Percentiles rank a stretch among this genome's conserved stretches.
Conservation (phyloP, 768 basidiomycete species). For the Cubamyces sp. region DNA sequence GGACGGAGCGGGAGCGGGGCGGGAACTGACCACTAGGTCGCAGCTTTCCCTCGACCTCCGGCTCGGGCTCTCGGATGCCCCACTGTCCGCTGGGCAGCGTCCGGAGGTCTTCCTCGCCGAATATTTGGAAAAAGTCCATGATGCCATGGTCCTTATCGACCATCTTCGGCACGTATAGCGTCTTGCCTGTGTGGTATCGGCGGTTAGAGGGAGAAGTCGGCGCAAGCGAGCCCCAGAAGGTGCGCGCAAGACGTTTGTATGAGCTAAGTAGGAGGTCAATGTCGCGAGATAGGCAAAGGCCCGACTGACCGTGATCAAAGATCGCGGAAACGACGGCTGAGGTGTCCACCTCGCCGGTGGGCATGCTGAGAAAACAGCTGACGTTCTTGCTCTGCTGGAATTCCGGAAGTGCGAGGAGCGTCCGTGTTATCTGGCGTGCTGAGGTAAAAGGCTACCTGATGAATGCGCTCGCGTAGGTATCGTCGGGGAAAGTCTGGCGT, state of each 20-base stretch:
- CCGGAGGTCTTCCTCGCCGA: constrained; percentile 59
- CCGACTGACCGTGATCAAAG: constrained; percentile 53
- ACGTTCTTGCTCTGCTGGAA: constrained; percentile 54
- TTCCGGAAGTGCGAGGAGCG: constrained; percentile 52
- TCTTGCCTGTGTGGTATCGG: constrained; percentile 55
- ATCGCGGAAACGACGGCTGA: constrained; percentile 52
- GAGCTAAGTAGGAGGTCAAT: not conserved
- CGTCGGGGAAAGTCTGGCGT: constrained; percentile 18
- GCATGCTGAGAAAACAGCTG: constrained; percentile 85
- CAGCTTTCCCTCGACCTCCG: constrained; percentile 44
- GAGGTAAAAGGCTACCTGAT: constrained; percentile 27
- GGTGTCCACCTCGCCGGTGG: constrained; percentile 69
- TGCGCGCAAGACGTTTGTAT: too few species aligned
- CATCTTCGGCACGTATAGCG: constrained; percentile 72
- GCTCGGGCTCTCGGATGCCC: constrained; percentile 75
- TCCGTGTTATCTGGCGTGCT: constrained; percentile 51
- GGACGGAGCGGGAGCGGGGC: constrained; percentile 11
- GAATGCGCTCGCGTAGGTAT: constrained; percentile 5
- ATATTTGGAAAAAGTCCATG: constrained; percentile 73
- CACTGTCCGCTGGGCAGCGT: constrained; percentile 64
- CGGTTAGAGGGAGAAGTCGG: constrained; percentile 2
- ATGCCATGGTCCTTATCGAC: constrained; percentile 39
- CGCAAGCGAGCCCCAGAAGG: not conserved
- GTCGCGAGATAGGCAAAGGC: not conserved
- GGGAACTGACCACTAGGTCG: constrained; percentile 55